Evolutionary conservation across 1,284 basidiomycete genomes (phyloP), one percentile per base, ranked within the genome.

Genomic region (Cryptococcus sp.): DNA sequence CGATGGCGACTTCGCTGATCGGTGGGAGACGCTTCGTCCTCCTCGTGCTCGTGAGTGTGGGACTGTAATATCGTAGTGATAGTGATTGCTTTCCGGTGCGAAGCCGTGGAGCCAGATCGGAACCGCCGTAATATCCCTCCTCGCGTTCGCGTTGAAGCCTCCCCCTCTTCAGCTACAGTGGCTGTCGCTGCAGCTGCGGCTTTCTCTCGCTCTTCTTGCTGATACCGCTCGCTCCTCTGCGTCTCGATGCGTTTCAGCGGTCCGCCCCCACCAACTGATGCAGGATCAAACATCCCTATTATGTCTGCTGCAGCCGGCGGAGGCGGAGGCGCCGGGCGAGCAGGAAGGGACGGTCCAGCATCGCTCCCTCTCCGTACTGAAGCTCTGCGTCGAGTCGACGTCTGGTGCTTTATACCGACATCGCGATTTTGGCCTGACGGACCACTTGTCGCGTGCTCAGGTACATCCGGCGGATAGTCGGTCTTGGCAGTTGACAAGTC

Each of bases 171-270:
- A 15, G 41, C 47, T 5, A 49, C 40, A 5, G 57, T 43, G 19
- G 52, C 45, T 8, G 54, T 54, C 25, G 39, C 16, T 17, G 55
- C 61, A n/a, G 52, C 58, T 22, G 50, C 50, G 17, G 61, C 56
- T 25, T 48, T 54, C 46, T 65, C 63, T 22, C 58, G 29, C 10
- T 55, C 56, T 49, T 66, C 63, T 10, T 53, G 55, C 38, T 64
- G 66, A 4, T 60, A 56, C 26, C 65, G 39, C 54, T 70, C 63
- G 20, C 62, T 53, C 54, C 69, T 62, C 20, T 64, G 65, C 0
- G 72, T 69, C 5, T 69, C 68, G 34, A 73, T 69, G 20, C 72
- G 63, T 40, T 57, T 59, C 8, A 73, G 59, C 0, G 72, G 72
- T 5, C 72, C 72, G 15, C 72, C 72, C 5, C 72, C 72, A 17